A percentile compares a stretch with the other conserved stretches of the same genome.
Conservation (phyloP, 2,329 filamentous ascomycete species). For the Albifimbria verrucaria region DNA sequence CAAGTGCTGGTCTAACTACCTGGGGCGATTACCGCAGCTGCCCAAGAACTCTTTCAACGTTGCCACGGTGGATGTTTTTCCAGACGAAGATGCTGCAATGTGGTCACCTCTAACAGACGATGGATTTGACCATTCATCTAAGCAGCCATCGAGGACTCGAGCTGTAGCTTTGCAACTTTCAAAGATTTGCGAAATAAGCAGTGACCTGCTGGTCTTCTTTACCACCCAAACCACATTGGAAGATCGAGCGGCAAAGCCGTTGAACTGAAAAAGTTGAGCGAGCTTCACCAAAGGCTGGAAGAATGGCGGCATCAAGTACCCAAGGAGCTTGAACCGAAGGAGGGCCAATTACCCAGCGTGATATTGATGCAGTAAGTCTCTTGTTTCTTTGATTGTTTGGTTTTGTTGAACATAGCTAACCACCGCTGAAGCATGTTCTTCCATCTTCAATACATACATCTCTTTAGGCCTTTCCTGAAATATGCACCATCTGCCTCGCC, state of each 20-base stretch:
- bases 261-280: constrained; percentile 89
- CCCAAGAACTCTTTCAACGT: constrained; percentile 77
- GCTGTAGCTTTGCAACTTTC: constrained; percentile 79
- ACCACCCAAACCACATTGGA: constrained; percentile 71
- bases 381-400: neutral
- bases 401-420: constrained; percentile 8
- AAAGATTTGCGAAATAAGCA: constrained; percentile 87
- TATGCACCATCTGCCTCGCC: constrained; percentile 80
- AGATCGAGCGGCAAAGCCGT: constrained; percentile 68
- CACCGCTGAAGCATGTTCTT: constrained; percentile 78
- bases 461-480: constrained; percentile 92
- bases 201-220: constrained; percentile 83
- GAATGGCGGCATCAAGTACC: constrained; percentile 84
- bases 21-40: constrained; percentile 86
- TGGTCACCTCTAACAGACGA: constrained; percentile 90
- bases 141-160: constrained; percentile 79
- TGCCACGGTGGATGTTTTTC: constrained; percentile 87
- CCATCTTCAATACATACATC: constrained; percentile 89
- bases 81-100: constrained; percentile 75
- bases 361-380: constrained; percentile 74
- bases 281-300: constrained; percentile 85
- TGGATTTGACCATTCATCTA: constrained; percentile 68
- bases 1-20: constrained; percentile 98
- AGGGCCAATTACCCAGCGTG: constrained; percentile 84
- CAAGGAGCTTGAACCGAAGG: constrained; percentile 81